Base-by-base conservation (phyloP, 2,329 filamentous ascomycete species). In the Trichoderma semiorbis region DNA sequence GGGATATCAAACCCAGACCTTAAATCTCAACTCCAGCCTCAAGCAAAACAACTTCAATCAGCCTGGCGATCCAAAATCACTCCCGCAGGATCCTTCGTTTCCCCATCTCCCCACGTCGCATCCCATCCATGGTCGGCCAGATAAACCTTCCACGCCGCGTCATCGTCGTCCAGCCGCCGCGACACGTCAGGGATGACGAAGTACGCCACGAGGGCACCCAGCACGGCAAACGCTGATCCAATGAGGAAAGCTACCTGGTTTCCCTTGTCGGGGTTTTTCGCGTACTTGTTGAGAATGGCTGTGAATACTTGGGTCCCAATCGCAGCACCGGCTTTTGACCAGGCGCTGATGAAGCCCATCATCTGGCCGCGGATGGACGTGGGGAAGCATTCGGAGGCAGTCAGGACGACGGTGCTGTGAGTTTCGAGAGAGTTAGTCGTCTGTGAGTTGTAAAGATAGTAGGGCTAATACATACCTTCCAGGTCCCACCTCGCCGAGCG, bases 291-390 rank as follows among this genome's bases (percentile, higher is more conserved):
- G 36, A 86, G 82, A 58, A 88, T 87, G 0, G 85, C 83, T 0
- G 81, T 85, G 71, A 88, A 88, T 3, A 85, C 84, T 70, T 85
- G 79, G 0, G 84, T 87, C 1, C 85, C 85, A 21, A 87, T 83
- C 0, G 85, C 84, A 0, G 85, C 84, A 0, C 85, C 85, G 1
- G 84, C 84, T 71, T 87, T 87, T 14, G 83, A 84, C 21, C 82
- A 82, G 0, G 85, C 85, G 0, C 84, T 80, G 0, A 84, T 81
- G 64, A 87, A 79, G 1, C 85, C 85, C 71, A 86, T 80, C 76
- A 84, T 85, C 66, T 86, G 84, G 0, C 85, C 85, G 1, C 85
- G 80, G 3, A 87, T 80, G 0, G 83, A 82, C 0, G 85, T 87
- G 0, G 85, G 84, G 76, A 86, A 87, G 30, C 81, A 84, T 72